Percentiles rank a stretch among this genome's conserved stretches.
These are phyloP conservation scores for Eugenia klotzschiana DNA, from an alignment of 441 rosid species.

Conservation along the genomic window DNA sequence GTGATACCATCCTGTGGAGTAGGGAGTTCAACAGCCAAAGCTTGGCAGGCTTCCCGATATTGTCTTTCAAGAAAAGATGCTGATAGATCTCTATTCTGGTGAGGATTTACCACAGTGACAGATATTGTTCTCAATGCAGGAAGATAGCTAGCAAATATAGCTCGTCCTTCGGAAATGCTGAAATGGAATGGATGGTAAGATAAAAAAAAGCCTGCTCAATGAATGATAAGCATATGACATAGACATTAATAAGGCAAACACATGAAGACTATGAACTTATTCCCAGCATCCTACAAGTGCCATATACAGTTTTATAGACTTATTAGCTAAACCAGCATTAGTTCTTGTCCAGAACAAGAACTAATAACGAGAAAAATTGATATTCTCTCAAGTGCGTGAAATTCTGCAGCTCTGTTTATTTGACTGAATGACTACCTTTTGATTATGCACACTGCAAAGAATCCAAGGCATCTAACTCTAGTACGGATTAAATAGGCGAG, in stretches of 20 bases:
- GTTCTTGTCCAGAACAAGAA: background rate
- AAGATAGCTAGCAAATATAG: conserved; percentile 52
- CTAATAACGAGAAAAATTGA: background rate
- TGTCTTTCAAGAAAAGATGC: conserved; percentile 68
- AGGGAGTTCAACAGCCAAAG: conserved; percentile 38
- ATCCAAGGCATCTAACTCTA: background rate
- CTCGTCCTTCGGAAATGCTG: conserved; percentile 76
- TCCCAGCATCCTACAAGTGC: background rate
- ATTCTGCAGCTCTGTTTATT: background rate
- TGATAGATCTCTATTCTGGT: conserved; percentile 51
- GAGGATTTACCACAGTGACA: conserved; percentile 68
- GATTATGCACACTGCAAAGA: background rate
- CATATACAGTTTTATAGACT: background rate
- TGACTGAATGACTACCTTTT: background rate
- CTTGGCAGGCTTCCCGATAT: conserved; percentile 74
- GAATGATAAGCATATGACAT: background rate
- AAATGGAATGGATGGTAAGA: conserved; percentile 2
- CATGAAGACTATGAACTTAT: background rate
- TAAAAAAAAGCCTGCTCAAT: background rate
- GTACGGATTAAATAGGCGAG: background rate
- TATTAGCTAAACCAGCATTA: background rate
- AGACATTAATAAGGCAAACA: background rate
- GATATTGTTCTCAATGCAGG: conserved; percentile 35
- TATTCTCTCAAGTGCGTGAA: background rate
- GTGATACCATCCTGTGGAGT: conserved; percentile 23